These are phyloP conservation scores for Haplosporangium sp. DNA, from an alignment of 371 early-diverging fungal species.

Conservation along the genomic window DNA sequence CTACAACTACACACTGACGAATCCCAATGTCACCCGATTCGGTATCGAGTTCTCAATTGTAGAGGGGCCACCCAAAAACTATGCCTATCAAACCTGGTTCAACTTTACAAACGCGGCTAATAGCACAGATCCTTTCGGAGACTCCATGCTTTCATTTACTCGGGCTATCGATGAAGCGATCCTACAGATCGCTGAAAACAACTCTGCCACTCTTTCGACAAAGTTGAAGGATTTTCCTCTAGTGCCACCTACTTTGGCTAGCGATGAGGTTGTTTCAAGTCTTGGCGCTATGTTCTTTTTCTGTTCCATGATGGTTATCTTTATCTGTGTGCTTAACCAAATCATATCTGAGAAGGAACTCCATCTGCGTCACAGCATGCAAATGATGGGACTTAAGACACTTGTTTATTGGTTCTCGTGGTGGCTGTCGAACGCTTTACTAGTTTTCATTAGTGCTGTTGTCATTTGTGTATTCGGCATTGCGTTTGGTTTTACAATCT, in stretches of 20 bases:
- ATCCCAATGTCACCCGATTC: conserved; percentile 75
- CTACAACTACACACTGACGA: conserved; percentile 68
- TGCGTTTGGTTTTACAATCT: conserved; percentile 68
- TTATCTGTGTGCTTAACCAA: conserved; percentile 68
- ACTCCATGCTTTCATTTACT: conserved; percentile 64
- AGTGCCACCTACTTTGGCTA: conserved; percentile 60
- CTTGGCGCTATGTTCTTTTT: conserved; percentile 79
- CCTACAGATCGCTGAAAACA: conserved; percentile 45
- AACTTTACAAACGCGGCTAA: conserved; percentile 69
- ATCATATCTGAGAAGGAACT: conserved; percentile 78
- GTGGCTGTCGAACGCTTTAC: conserved; percentile 64
- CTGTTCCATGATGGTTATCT: conserved; percentile 69
- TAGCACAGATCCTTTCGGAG: conserved; percentile 68
- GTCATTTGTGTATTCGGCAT: conserved; percentile 69
- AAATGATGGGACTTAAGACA: conserved; percentile 78
- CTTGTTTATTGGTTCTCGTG: conserved; percentile 73
- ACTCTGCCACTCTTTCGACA: conserved; percentile 58
- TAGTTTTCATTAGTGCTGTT: conserved; percentile 68
- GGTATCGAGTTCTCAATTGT: conserved; percentile 61
- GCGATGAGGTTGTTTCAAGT: conserved; percentile 64
- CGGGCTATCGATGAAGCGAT: conserved; percentile 79
- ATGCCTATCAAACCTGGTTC: conserved; percentile 78
- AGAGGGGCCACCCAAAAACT: conserved; percentile 59
- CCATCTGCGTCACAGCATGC: conserved; percentile 74
- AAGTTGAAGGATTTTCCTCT: conserved; percentile 76